Evolutionary conservation across 768 basidiomycete species (phyloP).

Genomic region (Tephrocybe sp.): DNA sequence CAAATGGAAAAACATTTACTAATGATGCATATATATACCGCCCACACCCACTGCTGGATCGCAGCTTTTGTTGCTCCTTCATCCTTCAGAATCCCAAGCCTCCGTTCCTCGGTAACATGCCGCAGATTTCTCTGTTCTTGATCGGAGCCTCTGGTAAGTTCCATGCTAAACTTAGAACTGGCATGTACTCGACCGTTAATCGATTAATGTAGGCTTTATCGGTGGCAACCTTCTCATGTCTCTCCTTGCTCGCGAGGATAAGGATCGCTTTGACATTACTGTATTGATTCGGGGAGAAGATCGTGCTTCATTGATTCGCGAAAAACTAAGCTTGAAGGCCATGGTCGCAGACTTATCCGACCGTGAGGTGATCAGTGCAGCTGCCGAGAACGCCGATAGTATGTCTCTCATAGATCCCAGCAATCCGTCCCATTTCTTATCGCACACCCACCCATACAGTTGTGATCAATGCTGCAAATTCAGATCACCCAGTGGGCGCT

Average conservation of each 20-base stretch:
- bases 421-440: too few species aligned
- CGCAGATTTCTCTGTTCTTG: constrained; percentile 12
- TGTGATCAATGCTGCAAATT: constrained; percentile 14
- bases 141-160: constrained; percentile 14
- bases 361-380: constrained; percentile 5
- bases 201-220: constrained; percentile 10
- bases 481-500: constrained; percentile 15
- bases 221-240: constrained; percentile 14
- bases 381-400: constrained; percentile 18
- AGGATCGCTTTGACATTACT: constrained; percentile 14
- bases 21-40: too few species aligned
- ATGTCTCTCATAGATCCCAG: not conserved
- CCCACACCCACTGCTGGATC: too few species aligned
- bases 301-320: constrained; percentile 10
- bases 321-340: constrained; percentile 16
- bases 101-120: too few species aligned
- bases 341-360: constrained; percentile 15
- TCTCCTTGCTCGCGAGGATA: constrained; percentile 13
- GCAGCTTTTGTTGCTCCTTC: too few species aligned
- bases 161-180: not conserved
- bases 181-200: too few species aligned
- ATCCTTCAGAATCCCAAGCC: too few species aligned
- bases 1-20: too few species aligned
- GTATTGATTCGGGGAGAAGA: constrained; percentile 17
- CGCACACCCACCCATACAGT: not conserved